Evolutionary conservation across 352 stramenopile species (phyloP).

Genomic region (Phytophthora palmivora): DNA sequence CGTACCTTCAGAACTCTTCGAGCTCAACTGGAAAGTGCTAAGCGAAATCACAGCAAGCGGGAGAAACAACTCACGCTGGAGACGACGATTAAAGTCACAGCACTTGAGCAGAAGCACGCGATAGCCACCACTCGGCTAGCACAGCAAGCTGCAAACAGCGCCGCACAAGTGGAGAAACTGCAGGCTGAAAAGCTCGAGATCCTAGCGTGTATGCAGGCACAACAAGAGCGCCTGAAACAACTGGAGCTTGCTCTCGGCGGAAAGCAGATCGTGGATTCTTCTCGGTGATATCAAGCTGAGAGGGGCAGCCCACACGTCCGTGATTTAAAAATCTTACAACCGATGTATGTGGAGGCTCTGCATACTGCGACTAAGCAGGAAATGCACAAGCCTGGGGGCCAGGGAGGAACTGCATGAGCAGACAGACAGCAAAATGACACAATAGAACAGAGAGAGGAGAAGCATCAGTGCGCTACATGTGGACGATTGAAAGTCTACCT

Average conservation of each 20-base stretch:
- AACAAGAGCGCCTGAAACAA: slow-evolving; percentile 56
- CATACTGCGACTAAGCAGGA: slow-evolving; percentile 39
- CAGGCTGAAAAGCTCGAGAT: slow-evolving; percentile 59
- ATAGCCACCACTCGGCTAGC: slow-evolving; percentile 50
- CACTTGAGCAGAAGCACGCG: slow-evolving; percentile 58
- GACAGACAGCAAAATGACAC: slow-evolving; percentile 33
- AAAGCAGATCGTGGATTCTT: slow-evolving; percentile 48
- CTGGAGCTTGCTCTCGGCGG: slow-evolving; percentile 60
- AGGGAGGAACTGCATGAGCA: slow-evolving; percentile 29
- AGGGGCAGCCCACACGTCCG: slow-evolving; percentile 17
- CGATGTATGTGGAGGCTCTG: slow-evolving; percentile 28
- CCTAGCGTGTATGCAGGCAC: slow-evolving; percentile 36
- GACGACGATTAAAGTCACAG: slow-evolving; percentile 47
- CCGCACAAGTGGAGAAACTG: slow-evolving; percentile 48
- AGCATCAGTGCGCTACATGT: slow-evolving; percentile 31
- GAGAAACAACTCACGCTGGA: slow-evolving; percentile 64
- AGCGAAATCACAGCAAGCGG: slow-evolving; percentile 39
- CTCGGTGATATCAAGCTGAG: slow-evolving; percentile 41
- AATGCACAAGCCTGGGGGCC: slow-evolving; percentile 20
- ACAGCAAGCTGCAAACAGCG: slow-evolving; percentile 40
- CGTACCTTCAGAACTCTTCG: slow-evolving; percentile 44
- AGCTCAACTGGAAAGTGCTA: slow-evolving; percentile 50
- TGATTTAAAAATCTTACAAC: slow-evolving; percentile 27
- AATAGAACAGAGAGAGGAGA: slow-evolving; percentile 43
- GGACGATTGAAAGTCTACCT: slow-evolving; percentile 42